Percentiles rank a stretch among this genome's conserved stretches.
These are phyloP conservation scores for Agrocybe praecox DNA, from an alignment of 768 basidiomycete genomes.

Conservation along the genomic window DNA sequence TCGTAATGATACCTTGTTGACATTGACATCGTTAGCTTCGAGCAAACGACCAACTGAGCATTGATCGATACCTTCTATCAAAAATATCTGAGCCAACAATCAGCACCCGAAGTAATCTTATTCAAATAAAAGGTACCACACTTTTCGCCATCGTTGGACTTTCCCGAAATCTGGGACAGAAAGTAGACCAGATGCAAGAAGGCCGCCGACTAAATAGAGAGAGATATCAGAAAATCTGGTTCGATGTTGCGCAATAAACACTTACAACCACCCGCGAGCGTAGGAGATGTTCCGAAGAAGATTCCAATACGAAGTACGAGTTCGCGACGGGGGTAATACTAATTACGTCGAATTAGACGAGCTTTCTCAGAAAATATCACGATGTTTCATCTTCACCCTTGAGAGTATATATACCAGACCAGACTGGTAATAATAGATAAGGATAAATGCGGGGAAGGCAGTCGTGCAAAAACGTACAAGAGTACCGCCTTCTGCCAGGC, in stretches of 20 bases:
- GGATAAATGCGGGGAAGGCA: too few relatives aligned
- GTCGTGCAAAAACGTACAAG: conserved; percentile 33
- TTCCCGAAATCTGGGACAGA: conserved; percentile 31
- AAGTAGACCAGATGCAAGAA: conserved; percentile 40
- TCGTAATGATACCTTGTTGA: conserved; percentile 28
- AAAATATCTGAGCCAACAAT: conserved; percentile 25
- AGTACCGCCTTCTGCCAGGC: conserved; percentile 45
- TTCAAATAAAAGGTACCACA: conserved; percentile 8
- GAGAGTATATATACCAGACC: conserved; percentile 41
- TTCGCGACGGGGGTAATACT: conserved; percentile 36
- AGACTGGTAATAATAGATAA: conserved; percentile 23
- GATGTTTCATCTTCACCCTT: conserved; percentile 25
- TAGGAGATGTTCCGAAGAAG: conserved; percentile 36
- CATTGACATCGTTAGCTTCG: neutral
- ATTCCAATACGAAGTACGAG: conserved; percentile 35
- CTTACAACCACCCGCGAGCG: conserved; percentile 37
- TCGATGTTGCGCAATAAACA: neutral
- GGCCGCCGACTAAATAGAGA: conserved; percentile 41
- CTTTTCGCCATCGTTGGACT: conserved; percentile 37
- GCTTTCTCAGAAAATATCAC: neutral
- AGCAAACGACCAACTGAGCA: neutral
- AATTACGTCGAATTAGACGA: conserved; percentile 10
- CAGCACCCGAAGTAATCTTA: neutral
- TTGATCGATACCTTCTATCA: conserved; percentile 25
- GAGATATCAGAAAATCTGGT: neutral